phyloP scores from a whole-genome alignment of 148 eudicot species.

The Chenopodium suecicum region DNA sequence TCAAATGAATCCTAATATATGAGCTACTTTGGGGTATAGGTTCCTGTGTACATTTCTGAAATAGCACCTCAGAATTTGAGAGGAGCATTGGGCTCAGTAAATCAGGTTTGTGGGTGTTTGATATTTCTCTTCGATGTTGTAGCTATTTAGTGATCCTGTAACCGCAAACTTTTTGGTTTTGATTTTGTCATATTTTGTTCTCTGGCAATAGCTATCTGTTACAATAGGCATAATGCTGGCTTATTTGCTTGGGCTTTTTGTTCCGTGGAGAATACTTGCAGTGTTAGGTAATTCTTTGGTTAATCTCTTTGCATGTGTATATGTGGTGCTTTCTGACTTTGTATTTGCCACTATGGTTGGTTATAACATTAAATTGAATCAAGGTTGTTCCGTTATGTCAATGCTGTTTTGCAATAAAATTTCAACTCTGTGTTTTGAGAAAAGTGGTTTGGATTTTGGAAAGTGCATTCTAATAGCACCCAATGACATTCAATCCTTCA shows the following conservation, averaged over 20 bases:
- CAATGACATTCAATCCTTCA: background rate
- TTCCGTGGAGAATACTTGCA: slow-evolving; percentile 84
- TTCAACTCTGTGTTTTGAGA: background rate
- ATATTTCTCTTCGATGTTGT: background rate
- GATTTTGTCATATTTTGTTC: slow-evolving; percentile 7
- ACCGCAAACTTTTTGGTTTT: background rate
- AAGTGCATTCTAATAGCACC: background rate
- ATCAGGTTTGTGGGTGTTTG: slow-evolving; percentile 57
- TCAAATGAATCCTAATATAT: background rate
- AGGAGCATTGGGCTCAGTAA: slow-evolving; percentile 88
- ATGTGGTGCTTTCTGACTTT: background rate
- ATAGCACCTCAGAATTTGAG: slow-evolving; percentile 91
- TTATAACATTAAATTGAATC: background rate
- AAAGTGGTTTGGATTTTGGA: background rate
- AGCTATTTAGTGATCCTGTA: background rate
- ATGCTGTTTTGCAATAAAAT: background rate
- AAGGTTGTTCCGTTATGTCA: background rate
- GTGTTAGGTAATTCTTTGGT: slow-evolving; percentile 54
- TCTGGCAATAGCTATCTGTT: slow-evolving; percentile 64
- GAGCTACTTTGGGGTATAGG: slow-evolving; percentile 39
- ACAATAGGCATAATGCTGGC: slow-evolving; percentile 93
- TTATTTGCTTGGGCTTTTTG: slow-evolving; percentile 87
- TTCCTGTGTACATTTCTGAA: slow-evolving; percentile 97
- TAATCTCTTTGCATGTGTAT: slow-evolving; percentile 2
- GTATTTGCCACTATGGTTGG: slow-evolving; percentile 1